Evolutionary conservation across 208 protist genomes (phyloP).

Genomic region (Sergeia podlipaevii): DNA sequence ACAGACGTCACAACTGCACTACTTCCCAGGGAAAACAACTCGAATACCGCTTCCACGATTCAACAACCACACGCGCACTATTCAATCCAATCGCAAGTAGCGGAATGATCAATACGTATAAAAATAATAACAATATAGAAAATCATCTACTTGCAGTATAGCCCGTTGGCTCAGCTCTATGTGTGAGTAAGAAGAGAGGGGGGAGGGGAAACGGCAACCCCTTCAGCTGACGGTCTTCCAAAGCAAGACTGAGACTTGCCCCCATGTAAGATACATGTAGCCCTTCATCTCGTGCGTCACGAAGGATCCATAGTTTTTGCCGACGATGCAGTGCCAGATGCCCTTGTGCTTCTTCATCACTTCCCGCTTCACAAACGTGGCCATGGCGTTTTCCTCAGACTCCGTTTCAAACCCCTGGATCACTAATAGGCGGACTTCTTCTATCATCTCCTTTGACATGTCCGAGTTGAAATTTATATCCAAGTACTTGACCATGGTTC

Average conservation of each 20-base stretch:
- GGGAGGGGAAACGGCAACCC: neutral
- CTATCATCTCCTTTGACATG: conserved; percentile 89
- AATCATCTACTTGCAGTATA: too few species aligned
- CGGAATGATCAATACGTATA: too few species aligned
- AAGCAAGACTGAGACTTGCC: conserved; percentile 98
- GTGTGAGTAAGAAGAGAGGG: neutral
- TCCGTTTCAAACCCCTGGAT: conserved; percentile 83
- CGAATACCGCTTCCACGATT: too few species aligned
- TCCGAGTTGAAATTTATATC: conserved; percentile 88
- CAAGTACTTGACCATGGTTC: conserved; percentile 75
- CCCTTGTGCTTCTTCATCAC: conserved; percentile 89
- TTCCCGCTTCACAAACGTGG: conserved; percentile 83
- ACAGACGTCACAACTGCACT: neutral
- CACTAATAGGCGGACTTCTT: conserved; percentile 60
- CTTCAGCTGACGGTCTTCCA: conserved; percentile 90
- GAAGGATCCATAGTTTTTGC: conserved; percentile 99
- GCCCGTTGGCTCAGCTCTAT: too few species aligned
- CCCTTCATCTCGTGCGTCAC: conserved; percentile 99
- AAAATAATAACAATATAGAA: too few species aligned
- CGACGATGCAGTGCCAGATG: conserved; percentile 99
- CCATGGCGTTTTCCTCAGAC: conserved; percentile 72
- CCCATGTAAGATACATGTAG: conserved; percentile 99
- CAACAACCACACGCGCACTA: too few species aligned
- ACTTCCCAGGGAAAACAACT: too few species aligned
- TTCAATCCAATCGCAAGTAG: too few species aligned